Conservation (phyloP, 352 stramenopile genomes). For the Globisporangium mamillatum region DNA sequence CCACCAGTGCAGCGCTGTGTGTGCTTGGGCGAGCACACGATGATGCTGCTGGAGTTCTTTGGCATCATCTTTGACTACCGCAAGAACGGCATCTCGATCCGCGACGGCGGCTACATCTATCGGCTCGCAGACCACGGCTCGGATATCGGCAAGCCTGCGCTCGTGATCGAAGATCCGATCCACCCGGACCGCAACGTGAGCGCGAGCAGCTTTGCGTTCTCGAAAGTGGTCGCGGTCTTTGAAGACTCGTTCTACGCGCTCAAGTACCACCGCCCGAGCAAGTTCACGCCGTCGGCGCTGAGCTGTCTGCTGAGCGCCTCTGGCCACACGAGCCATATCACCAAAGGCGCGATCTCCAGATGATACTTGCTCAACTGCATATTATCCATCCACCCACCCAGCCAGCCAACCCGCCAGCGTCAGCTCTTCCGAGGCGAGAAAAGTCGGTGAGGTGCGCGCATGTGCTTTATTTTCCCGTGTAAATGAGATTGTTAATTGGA, state of each 20-base stretch:
- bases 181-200: conserved; percentile 85
- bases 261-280: conserved; percentile 76
- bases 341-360: conserved; percentile 5
- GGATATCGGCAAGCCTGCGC: conserved; percentile 53
- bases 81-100: conserved; percentile 81
- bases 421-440: not conserved
- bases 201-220: conserved; percentile 84
- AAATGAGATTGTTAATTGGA: conserved; percentile 12
- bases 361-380: not conserved
- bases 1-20: conserved; percentile 14
- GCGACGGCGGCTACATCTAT: conserved; percentile 86
- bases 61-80: conserved; percentile 84
- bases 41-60: conserved; percentile 85
- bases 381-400: not conserved
- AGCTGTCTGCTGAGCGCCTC: conserved; percentile 76
- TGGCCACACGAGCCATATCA: conserved; percentile 40
- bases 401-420: not conserved
- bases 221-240: conserved; percentile 80
- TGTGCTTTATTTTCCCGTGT: conserved; percentile 9
- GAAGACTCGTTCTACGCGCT: conserved; percentile 85
- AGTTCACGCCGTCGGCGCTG: conserved; percentile 72
- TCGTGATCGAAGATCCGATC: conserved; percentile 90
- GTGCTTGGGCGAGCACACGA: conserved; percentile 67
- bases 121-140: conserved; percentile 53
- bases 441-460: not conserved